phyloP scores from a whole-genome alignment of 805 yeast species.

The Zygosaccharomyces gambellarensis region DNA sequence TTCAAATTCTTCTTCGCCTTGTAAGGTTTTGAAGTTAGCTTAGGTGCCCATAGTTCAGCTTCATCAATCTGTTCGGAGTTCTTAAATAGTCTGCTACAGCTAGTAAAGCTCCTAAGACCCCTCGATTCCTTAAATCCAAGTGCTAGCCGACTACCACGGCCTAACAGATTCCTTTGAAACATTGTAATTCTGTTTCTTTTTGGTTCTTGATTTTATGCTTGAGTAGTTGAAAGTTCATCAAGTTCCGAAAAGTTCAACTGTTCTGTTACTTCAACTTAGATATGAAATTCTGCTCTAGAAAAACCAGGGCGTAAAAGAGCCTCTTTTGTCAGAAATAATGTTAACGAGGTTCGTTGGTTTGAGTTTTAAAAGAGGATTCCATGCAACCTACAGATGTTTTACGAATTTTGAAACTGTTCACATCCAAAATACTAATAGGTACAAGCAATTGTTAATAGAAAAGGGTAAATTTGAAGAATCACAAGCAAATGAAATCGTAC shows the following conservation, averaged over 20 bases:
- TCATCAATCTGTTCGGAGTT: constrained; percentile 26
- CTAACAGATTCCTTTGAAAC: neutral
- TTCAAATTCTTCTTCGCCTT: constrained; percentile 25
- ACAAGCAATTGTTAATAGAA: constrained; percentile 56
- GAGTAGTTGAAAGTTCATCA: neutral
- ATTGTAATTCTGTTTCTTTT: neutral
- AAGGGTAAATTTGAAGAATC: constrained; percentile 64
- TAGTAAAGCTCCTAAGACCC: neutral
- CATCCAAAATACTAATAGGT: constrained; percentile 67
- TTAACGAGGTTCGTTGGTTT: constrained; percentile 7
- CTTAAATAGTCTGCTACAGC: neutral
- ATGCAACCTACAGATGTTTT: constrained; percentile 1
- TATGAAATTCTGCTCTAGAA: neutral
- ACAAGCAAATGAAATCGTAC: constrained; percentile 78
- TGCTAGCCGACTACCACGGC: neutral
- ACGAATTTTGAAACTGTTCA: constrained; percentile 34
- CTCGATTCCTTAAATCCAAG: neutral
- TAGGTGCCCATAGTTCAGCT: constrained; percentile 30
- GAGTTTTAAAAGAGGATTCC: constrained; percentile 11
- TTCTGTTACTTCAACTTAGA: neutral
- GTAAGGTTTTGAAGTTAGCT: constrained; percentile 26
- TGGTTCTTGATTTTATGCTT: neutral
- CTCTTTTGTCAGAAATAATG: neutral
- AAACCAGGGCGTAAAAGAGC: neutral
- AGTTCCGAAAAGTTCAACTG: neutral